phyloP scores from a whole-genome alignment of 257 asterid genomes.

The Ophiorrhiza pumila region DNA sequence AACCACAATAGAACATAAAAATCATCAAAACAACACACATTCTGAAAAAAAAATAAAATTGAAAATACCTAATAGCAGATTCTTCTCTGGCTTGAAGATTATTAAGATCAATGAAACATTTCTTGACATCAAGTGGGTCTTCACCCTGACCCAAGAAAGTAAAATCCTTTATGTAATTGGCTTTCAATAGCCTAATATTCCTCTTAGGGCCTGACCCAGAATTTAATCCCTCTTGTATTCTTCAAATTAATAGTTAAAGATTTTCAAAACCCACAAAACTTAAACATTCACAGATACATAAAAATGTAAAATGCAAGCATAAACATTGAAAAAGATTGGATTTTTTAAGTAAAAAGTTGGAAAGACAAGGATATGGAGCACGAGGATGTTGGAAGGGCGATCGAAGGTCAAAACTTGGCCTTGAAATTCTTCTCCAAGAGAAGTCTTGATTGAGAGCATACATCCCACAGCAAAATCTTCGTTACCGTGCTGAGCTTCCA shows the following conservation, averaged over 20 bases:
- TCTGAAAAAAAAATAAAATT: neutral
- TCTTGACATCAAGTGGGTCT: slow-evolving; percentile 79
- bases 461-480: slow-evolving; percentile 93
- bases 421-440: slow-evolving; percentile 87
- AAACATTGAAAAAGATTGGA: neutral
- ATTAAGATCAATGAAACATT: slow-evolving; percentile 73
- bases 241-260: slow-evolving; percentile 46
- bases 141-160: slow-evolving; percentile 68
- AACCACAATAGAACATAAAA: slow-evolving; percentile 7
- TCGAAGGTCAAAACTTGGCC: slow-evolving; percentile 81
- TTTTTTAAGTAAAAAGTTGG: neutral
- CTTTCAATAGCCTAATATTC: slow-evolving; percentile 78
- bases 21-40: slow-evolving; percentile 1
- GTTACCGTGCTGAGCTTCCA: slow-evolving; percentile 64
- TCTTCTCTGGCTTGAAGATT: slow-evolving; percentile 81
- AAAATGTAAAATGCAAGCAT: too few relatives aligned
- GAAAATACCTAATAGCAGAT: slow-evolving; percentile 70
- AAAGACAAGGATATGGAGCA: slow-evolving; percentile 83
- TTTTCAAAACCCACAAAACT: slow-evolving; percentile 5
- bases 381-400: slow-evolving; percentile 85
- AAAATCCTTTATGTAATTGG: slow-evolving; percentile 76
- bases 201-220: slow-evolving; percentile 71
- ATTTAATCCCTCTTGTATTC: slow-evolving; percentile 71
- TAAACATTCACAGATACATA: neutral
- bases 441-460: slow-evolving; percentile 70